These are phyloP conservation scores for Phaeosphaeriaceae sp. DNA, from an alignment of 2,329 filamentous ascomycete genomes.

Conservation along the genomic window DNA sequence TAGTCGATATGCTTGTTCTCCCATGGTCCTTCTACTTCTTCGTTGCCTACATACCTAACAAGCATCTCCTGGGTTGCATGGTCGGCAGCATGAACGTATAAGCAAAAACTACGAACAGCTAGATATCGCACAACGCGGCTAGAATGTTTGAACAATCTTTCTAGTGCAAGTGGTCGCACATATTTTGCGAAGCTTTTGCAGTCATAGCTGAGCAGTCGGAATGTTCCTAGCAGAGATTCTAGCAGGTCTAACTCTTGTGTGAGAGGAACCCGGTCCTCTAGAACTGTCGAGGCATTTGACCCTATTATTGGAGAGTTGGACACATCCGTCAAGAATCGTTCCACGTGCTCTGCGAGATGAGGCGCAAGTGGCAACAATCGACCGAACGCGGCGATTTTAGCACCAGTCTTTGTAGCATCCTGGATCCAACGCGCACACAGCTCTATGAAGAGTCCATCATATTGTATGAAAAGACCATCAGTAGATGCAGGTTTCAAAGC, in stretches of 20 bases:
- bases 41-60: conserved; percentile 67
- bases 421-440: conserved; percentile 79
- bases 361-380: conserved; percentile 82
- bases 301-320: conserved; percentile 34
- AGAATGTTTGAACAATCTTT: conserved; percentile 68
- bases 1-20: conserved; percentile 81
- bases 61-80: conserved; percentile 76
- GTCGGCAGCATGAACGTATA: conserved; percentile 81
- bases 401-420: conserved; percentile 46
- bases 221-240: conserved; percentile 69
- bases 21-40: conserved; percentile 71
- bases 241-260: conserved; percentile 32
- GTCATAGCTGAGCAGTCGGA: conserved; percentile 81
- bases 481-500: conserved; percentile 71
- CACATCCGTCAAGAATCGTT: conserved; percentile 52
- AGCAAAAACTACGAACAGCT: conserved; percentile 79
- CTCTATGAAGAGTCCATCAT: conserved; percentile 79
- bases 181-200: conserved; percentile 68
- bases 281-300: conserved; percentile 2
- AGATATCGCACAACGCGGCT: conserved; percentile 74
- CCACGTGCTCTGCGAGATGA: conserved; percentile 75
- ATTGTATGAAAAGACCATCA: conserved; percentile 74
- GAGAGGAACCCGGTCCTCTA: neutral
- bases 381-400: conserved; percentile 72
- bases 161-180: conserved; percentile 71